Percentiles rank a stretch among this genome's conserved stretches.
phyloP scores from a whole-genome alignment of 179 eudicot species.

The Drosera spatulata region DNA sequence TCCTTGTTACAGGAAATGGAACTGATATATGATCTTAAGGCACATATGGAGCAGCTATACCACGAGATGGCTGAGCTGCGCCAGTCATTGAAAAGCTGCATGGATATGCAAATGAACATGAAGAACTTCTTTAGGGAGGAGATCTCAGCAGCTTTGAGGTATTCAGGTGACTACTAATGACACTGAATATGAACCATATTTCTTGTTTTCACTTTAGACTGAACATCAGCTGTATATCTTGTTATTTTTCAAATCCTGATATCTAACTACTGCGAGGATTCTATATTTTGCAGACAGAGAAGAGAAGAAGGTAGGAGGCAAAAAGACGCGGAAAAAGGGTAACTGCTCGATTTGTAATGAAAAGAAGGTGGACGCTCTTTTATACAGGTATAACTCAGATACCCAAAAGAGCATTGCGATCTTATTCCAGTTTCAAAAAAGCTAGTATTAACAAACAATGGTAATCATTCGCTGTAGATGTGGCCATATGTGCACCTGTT shows the following conservation, averaged over 20 bases:
- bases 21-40: conserved; percentile 51
- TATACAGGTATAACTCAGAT: conserved; percentile 47
- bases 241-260: background rate
- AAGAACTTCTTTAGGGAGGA: conserved; percentile 41
- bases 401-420: background rate
- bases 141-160: conserved; percentile 18
- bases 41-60: conserved; percentile 59
- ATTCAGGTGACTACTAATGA: conserved; percentile 19
- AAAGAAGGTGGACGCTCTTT: conserved; percentile 51
- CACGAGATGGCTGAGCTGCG: conserved; percentile 56
- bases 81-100: conserved; percentile 47
- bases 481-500: conserved; percentile 94
- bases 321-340: conserved; percentile 16
- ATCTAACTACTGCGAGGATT: background rate
- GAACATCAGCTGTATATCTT: no score
- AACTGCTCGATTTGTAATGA: conserved; percentile 54
- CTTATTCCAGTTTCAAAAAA: no score
- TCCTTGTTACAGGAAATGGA: conserved; percentile 55
- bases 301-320: conserved; percentile 8
- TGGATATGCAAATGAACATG: conserved; percentile 50
- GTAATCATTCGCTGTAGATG: conserved; percentile 30
- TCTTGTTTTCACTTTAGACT: no score
- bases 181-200: no score
- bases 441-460: no score
- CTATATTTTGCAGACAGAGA: conserved; percentile 2